Conservation (phyloP, 352 stramenopile species). For the Globisporangium cylindrosporum region DNA sequence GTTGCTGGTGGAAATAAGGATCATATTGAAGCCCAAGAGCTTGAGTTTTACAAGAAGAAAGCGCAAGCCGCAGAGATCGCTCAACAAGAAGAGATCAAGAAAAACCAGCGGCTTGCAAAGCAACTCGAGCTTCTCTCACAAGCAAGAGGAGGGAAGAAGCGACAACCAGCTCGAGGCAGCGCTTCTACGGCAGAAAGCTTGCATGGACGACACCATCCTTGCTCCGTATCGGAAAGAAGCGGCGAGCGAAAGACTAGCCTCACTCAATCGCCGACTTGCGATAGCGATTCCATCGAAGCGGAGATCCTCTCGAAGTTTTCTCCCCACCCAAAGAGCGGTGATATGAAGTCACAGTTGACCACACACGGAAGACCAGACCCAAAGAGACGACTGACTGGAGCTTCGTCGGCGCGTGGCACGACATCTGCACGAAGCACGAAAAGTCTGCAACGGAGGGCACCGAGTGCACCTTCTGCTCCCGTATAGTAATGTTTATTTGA, state of each 20-base stretch:
- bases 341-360: background rate
- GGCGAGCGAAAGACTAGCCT: background rate
- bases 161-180: background rate
- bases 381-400: background rate
- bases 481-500: conserved; percentile 30
- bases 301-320: conserved; percentile 34
- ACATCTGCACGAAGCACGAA: conserved; percentile 8
- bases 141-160: background rate
- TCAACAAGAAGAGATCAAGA: conserved; percentile 24
- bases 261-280: background rate
- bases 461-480: conserved; percentile 20
- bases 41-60: conserved; percentile 34
- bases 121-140: conserved; percentile 26
- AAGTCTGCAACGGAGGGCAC: conserved; percentile 17
- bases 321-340: background rate
- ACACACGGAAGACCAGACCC: background rate
- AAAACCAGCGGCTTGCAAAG: conserved; percentile 22
- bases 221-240: background rate
- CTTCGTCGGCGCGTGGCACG: conserved; percentile 1
- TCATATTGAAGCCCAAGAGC: background rate
- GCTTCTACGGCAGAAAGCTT: background rate
- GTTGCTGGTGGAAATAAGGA: background rate
- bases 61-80: conserved; percentile 23
- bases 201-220: background rate
- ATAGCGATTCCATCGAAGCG: conserved; percentile 30